Evolutionary conservation across 2,329 filamentous ascomycete genomes (phyloP), one percentile per base, ranked within the genome.

Genomic region (Grosmannia serpens): DNA sequence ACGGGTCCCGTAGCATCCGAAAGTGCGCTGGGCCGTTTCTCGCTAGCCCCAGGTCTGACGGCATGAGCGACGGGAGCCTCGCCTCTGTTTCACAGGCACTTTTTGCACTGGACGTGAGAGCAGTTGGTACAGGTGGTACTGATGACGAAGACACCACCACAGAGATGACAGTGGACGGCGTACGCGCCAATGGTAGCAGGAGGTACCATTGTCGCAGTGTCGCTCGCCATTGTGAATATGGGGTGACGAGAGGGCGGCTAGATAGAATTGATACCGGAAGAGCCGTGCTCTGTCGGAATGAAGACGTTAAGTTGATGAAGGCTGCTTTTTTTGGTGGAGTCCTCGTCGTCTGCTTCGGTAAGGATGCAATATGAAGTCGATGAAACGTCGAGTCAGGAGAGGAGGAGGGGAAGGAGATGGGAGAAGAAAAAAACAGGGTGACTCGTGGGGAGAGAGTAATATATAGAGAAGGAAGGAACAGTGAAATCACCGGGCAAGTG

Each of bases 71-170:
- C 46, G 2, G 24, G 22, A 24, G 46, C 22, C n/a, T 44, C 17
- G 41, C 35, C 15, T 9, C 17, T 20, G 20, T 56, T 33, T 56
- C 65, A 73, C 56, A 71, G 67, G 69, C 78, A 81, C 60, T 74
- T 68, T 60, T 63, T 66, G 75, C 78, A 81, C 66, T 79, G 74
- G 63, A 71, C 68, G 71, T 81, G 78, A 56, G 72, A 70, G 67
- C 78, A 81, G 65, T 72, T 70, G 61, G 69, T 72, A 73, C 78
- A 81, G 56, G 72, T 75, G 67, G 71, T 77, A 75, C 77, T 80
- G 71, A 81, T 81, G 72, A 80, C 78, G 64, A 81, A 78, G 70
- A 80, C 77, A 70, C 73, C 70, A 64, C 75, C 75, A 71, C 78
- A 81, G 66, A 78, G 69, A 74, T 78, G 80, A 75, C 78, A 81